phyloP scores from a whole-genome alignment of 2,329 filamentous ascomycete genomes.

The Graphilbum fragrans region DNA sequence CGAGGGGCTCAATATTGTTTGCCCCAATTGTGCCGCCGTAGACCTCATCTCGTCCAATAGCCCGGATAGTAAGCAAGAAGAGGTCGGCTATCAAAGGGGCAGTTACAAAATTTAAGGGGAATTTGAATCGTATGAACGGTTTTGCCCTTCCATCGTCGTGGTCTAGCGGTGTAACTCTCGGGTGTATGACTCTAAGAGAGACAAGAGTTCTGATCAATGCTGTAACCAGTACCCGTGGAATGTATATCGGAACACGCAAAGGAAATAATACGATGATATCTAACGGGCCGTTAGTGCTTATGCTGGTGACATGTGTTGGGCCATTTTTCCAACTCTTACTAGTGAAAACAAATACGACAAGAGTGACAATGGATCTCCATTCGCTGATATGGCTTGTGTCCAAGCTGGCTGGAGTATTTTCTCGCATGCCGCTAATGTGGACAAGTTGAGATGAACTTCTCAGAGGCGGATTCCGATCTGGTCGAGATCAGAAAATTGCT shows the following conservation, averaged over 20 bases:
- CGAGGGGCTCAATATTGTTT: slow-evolving; percentile 53
- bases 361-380: slow-evolving; percentile 58
- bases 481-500: no score
- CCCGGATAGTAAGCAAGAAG: slow-evolving; percentile 56
- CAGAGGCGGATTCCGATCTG: no score
- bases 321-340: slow-evolving; percentile 55
- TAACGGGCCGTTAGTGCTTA: no score
- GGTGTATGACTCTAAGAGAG: slow-evolving; percentile 37
- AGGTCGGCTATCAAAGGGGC: slow-evolving; percentile 59
- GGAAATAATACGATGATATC: slow-evolving; percentile 60
- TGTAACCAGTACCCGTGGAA: slow-evolving; percentile 40
- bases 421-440: no score
- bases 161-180: no score
- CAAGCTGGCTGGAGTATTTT: no score
- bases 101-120: slow-evolving; percentile 61
- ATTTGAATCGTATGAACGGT: slow-evolving; percentile 29
- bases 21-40: slow-evolving; percentile 54
- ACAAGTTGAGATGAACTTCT: no score
- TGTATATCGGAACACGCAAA: slow-evolving; percentile 49
- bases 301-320: no score
- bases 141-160: slow-evolving; percentile 19
- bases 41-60: slow-evolving; percentile 56
- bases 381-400: no score
- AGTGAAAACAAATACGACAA: slow-evolving; percentile 56
- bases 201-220: slow-evolving; percentile 29